Evolutionary conservation across 352 stramenopile species (phyloP).

Genomic region (Pythium utonaiense): DNA sequence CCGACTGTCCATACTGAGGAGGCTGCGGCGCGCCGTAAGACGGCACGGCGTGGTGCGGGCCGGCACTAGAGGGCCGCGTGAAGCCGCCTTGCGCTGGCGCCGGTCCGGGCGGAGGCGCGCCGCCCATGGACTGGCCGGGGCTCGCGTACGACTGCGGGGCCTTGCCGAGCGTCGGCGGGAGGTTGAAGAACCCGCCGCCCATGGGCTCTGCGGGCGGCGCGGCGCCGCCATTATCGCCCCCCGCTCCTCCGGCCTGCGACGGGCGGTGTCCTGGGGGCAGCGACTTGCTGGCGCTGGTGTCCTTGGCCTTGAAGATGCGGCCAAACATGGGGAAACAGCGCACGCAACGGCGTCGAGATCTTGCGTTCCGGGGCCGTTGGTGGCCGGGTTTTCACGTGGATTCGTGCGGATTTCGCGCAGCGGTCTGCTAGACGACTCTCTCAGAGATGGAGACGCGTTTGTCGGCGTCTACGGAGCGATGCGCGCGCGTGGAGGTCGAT

Average conservation of each 20-base stretch:
- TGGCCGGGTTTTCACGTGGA: not conserved
- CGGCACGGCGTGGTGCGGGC: slow-evolving; percentile 9
- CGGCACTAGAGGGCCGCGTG: not conserved
- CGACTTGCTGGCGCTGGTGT: slow-evolving; percentile 49
- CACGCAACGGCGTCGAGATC: not conserved
- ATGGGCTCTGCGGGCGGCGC: slow-evolving; percentile 29
- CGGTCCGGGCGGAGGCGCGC: not conserved
- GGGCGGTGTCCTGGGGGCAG: slow-evolving; percentile 54
- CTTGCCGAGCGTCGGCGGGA: slow-evolving; percentile 64
- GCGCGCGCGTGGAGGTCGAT: not conserved
- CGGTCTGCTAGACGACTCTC: not conserved
- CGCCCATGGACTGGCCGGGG: not conserved
- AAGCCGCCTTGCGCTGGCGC: slow-evolving; percentile 1
- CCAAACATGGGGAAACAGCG: slow-evolving; percentile 59
- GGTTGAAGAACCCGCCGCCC: slow-evolving; percentile 83
- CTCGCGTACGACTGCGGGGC: slow-evolving; percentile 21
- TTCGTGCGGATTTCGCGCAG: not conserved
- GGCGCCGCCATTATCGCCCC: slow-evolving; percentile 16
- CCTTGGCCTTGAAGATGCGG: slow-evolving; percentile 84
- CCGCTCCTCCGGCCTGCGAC: slow-evolving; percentile 18
- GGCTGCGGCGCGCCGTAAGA: slow-evolving; percentile 21
- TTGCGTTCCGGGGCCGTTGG: not conserved
- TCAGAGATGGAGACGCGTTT: not conserved
- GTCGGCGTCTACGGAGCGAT: not conserved
- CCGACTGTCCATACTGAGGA: slow-evolving; percentile 13